Percentiles rank a stretch among this genome's conserved stretches.
phyloP scores from a whole-genome alignment of 306 rosid species.

The Vachellia collinsii region DNA sequence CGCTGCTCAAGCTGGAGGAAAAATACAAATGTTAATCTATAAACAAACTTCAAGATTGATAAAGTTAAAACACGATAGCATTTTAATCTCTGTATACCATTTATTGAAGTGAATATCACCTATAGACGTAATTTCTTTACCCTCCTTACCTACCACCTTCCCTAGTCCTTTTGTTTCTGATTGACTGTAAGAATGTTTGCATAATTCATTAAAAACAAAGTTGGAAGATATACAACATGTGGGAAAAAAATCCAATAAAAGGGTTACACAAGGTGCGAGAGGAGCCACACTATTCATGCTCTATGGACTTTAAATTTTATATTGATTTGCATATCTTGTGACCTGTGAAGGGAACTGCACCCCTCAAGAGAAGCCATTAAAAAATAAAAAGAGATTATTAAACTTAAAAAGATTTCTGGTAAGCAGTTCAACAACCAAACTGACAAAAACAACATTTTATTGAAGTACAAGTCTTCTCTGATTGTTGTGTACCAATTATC shows the following conservation, averaged over 20 bases:
- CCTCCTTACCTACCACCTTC: not conserved
- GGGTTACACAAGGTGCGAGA: not conserved
- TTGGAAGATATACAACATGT: not conserved
- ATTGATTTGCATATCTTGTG: not conserved
- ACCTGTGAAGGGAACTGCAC: not conserved
- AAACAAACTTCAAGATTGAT: slow-evolving; percentile 16
- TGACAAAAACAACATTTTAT: not conserved
- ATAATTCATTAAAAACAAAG: not conserved
- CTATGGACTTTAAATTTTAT: not conserved
- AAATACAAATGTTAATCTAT: slow-evolving; percentile 10
- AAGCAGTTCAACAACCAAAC: slow-evolving; percentile 1
- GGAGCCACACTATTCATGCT: not conserved
- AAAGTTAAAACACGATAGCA: slow-evolving; percentile 24
- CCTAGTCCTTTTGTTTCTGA: slow-evolving; percentile 17
- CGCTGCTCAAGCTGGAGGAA: slow-evolving; percentile 71
- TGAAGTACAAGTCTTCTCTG: not conserved
- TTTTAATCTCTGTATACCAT: not conserved
- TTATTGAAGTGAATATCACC: slow-evolving; percentile 4
- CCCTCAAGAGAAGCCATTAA: slow-evolving; percentile 13
- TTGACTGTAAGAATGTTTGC: slow-evolving; percentile 1
- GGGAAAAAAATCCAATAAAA: not conserved
- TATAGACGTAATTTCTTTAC: not conserved
- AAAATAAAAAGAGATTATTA: not conserved
- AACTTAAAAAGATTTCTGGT: not conserved
- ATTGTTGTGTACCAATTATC: not conserved